Base-by-base conservation (phyloP, 495 filamentous ascomycete genomes). In the Patellaria atrata region DNA sequence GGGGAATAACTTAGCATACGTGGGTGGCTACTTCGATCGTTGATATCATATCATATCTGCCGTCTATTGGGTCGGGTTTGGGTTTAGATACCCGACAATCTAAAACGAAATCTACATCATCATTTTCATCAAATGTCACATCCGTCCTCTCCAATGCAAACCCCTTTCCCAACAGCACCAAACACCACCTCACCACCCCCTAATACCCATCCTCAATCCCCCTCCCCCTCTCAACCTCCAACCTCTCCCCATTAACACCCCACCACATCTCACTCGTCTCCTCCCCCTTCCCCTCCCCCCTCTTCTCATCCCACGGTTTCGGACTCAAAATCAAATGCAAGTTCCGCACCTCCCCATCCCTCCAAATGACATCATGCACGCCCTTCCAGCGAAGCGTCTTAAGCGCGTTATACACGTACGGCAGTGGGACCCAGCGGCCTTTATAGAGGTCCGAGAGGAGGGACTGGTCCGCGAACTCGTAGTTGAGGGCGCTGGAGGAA, bases 341-440 rank as follows among this genome's bases (percentile, higher is more conserved):
- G 51, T 81, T 82, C 64, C 79, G 83, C 12, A 89, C 77, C 38
- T 65, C 45, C 10, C 73, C 71, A 51, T 89, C 82, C 19, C 66
- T 56, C 82, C 82, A 89, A 35, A 87, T 81, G 23, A 62, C 48
- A 27, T 61, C 56, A 42, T 91, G 82, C 34, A 83, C 77, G 5
- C 64, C 68, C 24, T 64, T 49, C 70, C 68, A 68, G 23, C 80
- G 64, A 52, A 85, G 42, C 12, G 82, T 82, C 61, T 85, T 86
- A 27, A 89, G 57, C 27, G 78, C 82, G 55, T 91, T 91, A 55
- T 87, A 89, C 16, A 71, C 61, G 38, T 85, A 89, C 17, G 79
- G 75, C 28, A 91, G 53, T 5, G 73, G 54, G 5, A 79, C 72
- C 82, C 82, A 91, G 7, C 73, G 62, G 2, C 67, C 71, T 1